Base-by-base conservation (phyloP, 2,329 filamentous ascomycete genomes). In the Alternaria gansuensis region DNA sequence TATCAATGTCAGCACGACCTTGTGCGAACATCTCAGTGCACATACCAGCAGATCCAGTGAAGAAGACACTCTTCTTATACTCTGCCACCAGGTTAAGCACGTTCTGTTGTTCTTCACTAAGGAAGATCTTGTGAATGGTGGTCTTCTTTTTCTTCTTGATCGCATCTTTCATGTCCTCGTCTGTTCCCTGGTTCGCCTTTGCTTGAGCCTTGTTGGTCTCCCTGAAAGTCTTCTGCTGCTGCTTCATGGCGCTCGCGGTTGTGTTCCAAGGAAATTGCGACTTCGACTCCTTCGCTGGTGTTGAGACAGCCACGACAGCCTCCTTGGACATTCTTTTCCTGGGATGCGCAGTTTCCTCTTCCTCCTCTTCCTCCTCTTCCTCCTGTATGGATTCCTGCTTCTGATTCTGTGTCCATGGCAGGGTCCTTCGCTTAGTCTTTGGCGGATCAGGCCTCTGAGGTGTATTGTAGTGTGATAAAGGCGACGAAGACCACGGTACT, bases 41-140 rank as follows among this genome's bases (percentile, higher is more conserved):
- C 75, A 36, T 66, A 79, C 90, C 93, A 57, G 95, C 95, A 59
- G 95, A 96, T 68, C 95, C 95, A 1, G 95, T 99, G 77, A 99
- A 99, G 81, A 99, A 99, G 2, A 97, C 93, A 69, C 94, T 98
- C 76, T 93, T 90, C 59, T 86, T 86, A 63, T 91, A 82, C 23
- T 95, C 86, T 7, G 92, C 85, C 9, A 99, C 94, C 21, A 97
- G 82, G 44, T 92, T 88, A 57, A 96, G 82, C 10, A 99, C 92
- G 58, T 91, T 87, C 59, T 87, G 85, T 78, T 99, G 95, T 75
- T 99, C 95, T 11, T 90, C 85, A 74, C 92, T 97, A 34, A 99
- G 82, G 55, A 89, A 88, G 9, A 96, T 84, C 79, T 26, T 86
- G 79, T 55, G 85, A 76, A 72, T 78, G 73, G 55, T 78, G 62